These are phyloP conservation scores for Penicillium concentricum DNA, from an alignment of 2,329 filamentous ascomycete genomes.

Conservation along the genomic window DNA sequence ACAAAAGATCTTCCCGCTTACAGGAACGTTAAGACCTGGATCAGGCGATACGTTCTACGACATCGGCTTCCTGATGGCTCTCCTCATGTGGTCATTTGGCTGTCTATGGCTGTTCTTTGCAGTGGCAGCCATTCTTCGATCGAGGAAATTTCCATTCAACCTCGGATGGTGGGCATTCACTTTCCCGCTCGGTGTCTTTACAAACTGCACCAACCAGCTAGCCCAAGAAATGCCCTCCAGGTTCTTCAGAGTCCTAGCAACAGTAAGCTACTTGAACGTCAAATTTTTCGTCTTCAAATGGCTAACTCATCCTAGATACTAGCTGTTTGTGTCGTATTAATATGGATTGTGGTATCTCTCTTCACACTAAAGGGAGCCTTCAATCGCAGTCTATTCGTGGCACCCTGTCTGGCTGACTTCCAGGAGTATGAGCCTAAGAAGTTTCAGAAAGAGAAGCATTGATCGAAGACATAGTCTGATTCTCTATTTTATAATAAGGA, in stretches of 20 bases:
- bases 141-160: background rate
- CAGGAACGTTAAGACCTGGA: background rate
- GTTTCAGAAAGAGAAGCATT: background rate
- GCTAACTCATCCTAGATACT: background rate
- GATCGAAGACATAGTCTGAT: background rate
- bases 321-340: background rate
- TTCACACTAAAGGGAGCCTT: background rate
- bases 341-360: background rate
- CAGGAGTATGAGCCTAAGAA: background rate
- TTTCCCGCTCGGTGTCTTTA: background rate
- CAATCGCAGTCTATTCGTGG: background rate
- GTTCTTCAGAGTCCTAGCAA: background rate
- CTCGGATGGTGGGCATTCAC: slow-evolving; percentile 1
- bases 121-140: background rate
- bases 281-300: background rate
- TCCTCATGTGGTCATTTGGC: background rate
- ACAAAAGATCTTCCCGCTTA: background rate
- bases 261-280: background rate
- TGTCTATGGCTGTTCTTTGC: background rate
- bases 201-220: background rate
- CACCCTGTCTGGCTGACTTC: background rate
- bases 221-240: background rate
- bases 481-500: background rate
- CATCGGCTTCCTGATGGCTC: background rate
- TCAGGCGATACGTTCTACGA: background rate